A percentile compares a stretch with the other conserved stretches of the same genome.
These are phyloP conservation scores for Cyberlindnera japonica DNA, from an alignment of 805 yeast species.

Conservation along the genomic window DNA sequence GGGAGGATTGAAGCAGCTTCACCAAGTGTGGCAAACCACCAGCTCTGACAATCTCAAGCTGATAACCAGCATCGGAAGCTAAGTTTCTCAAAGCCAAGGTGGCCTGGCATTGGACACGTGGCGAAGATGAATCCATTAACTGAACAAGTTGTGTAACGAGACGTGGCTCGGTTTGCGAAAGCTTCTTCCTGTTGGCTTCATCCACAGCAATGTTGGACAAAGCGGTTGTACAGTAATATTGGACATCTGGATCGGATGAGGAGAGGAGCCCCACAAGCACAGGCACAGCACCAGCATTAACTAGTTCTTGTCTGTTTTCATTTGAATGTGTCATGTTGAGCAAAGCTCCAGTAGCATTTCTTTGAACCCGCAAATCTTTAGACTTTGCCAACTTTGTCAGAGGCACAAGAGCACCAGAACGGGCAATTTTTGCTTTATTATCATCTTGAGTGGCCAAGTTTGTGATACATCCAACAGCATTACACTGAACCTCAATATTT, in stretches of 20 bases:
- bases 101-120: constrained; percentile 98
- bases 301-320: constrained; percentile 94
- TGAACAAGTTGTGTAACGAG: constrained; percentile 82
- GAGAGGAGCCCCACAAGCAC: constrained; percentile 84
- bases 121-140: constrained; percentile 88
- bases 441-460: constrained; percentile 97
- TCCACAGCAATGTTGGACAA: constrained; percentile 96
- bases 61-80: constrained; percentile 95
- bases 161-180: constrained; percentile 89
- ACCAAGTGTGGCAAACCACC: constrained; percentile 94
- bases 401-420: constrained; percentile 93
- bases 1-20: constrained; percentile 81
- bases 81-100: constrained; percentile 92
- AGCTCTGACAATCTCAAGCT: constrained; percentile 90
- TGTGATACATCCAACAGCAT: constrained; percentile 98
- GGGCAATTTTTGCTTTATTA: constrained; percentile 92
- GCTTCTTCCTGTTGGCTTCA: constrained; percentile 80
- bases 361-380: constrained; percentile 91
- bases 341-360: constrained; percentile 98
- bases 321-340: constrained; percentile 97
- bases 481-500: constrained; percentile 97
- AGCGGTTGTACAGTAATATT: constrained; percentile 97
- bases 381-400: constrained; percentile 92
- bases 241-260: constrained; percentile 92
- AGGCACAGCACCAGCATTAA: constrained; percentile 97